These are phyloP conservation scores for Sarocladiaceae sp. DNA, from an alignment of 2,329 filamentous ascomycete genomes.

Conservation along the genomic window DNA sequence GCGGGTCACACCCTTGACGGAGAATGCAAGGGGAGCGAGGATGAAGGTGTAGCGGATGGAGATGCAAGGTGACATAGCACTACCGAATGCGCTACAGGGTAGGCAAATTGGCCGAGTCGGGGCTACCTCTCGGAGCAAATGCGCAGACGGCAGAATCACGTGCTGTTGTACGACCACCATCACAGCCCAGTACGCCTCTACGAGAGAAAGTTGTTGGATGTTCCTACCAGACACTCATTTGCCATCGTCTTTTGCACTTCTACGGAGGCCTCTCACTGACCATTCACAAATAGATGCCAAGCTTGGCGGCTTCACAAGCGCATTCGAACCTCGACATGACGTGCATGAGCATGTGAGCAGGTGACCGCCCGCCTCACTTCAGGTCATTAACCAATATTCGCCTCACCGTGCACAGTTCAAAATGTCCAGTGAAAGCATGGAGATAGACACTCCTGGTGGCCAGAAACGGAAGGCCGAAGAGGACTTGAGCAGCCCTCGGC, in stretches of 20 bases:
- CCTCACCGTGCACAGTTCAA: background rate
- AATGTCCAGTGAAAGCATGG: conserved; percentile 34
- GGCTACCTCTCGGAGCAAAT: too few species aligned
- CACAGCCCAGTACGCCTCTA: too few species aligned
- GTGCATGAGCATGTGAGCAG: conserved; percentile 6
- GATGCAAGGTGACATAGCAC: too few species aligned
- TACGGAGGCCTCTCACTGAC: background rate
- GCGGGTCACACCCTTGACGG: too few species aligned
- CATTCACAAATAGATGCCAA: background rate
- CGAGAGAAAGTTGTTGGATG: too few species aligned
- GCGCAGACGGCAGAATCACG: too few species aligned
- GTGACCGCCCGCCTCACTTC: conserved; percentile 8
- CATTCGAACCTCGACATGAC: background rate
- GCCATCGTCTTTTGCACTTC: background rate
- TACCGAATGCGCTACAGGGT: background rate
- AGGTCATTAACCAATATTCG: background rate
- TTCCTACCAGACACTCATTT: background rate
- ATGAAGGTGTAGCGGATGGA: background rate
- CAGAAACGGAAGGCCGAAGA: conserved; percentile 47
- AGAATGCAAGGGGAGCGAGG: background rate
- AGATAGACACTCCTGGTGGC: conserved; percentile 37
- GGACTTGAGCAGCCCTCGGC: conserved; percentile 30
- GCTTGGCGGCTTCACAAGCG: background rate
- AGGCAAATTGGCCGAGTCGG: too few species aligned
- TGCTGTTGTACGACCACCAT: background rate